Base-by-base conservation (phyloP, 805 yeast species). In the Candida sonorensis region DNA sequence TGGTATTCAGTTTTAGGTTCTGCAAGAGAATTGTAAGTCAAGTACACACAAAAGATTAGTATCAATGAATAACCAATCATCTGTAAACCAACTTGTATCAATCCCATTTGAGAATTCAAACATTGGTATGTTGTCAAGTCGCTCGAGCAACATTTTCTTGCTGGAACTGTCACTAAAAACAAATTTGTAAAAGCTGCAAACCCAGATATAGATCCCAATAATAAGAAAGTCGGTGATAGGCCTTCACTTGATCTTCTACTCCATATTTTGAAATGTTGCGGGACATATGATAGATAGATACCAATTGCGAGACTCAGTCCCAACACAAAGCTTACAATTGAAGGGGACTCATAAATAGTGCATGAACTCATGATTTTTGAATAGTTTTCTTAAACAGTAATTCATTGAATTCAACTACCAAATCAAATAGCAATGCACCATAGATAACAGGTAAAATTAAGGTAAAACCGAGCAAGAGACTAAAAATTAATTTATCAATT, bases 131-230 rank as follows among this genome's bases (percentile, higher is more conserved):
- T 36, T 10, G 63, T 52, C 31, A 78, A 52, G 15, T 24, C 41
- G 9, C 44, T 54, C 3, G 51, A 40, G 46, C 90, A 79, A 52
- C 95, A 85, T 19, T 64, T 53, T 18, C 83, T 51, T 0, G 86
- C 82, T 0, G 73, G 67, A 12, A 71, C 56, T 5, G 82, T 71
- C 10, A 84, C 65, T 20, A 84, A 55, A 4, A 77, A 53, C 29
- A 85, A 69, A 47, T 86, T 86, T 13, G 81, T 64, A 30, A 79
- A 57, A 0, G 90, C 75, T 45, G 79, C 69, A 18, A 77, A 57
- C n/a, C 83, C 77, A 14, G 88, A 74, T 29, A 78, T 54, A 4
- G 80, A 71, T 4, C 92, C 92, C 25, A 86, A 65, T 10, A 85
- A 57, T 20, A 85, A 61, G 50, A 77, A 85, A 44, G 69, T 64